phyloP scores from a whole-genome alignment of 352 stramenopile genomes.

The Globisporangium parvum region DNA sequence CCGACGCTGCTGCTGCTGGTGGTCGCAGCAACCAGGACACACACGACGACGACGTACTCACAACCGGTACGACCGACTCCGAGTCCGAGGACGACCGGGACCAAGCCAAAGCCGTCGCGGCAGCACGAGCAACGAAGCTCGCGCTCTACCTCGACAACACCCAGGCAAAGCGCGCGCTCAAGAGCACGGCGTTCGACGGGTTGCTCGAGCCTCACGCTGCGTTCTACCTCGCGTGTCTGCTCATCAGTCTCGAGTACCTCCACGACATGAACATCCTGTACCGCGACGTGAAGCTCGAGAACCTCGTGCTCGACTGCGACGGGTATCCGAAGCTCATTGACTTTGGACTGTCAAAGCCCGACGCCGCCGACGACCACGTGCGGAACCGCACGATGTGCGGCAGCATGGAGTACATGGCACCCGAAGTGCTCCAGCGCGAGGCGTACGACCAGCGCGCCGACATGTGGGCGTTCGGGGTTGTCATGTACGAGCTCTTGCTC shows the following conservation, averaged over 20 bases:
- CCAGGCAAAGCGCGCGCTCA: constrained; percentile 25
- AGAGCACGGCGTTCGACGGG: constrained; percentile 31
- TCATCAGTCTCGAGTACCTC: constrained; percentile 68
- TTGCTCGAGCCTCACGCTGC: constrained; percentile 44
- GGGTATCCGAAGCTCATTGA: constrained; percentile 90
- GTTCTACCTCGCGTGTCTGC: constrained; percentile 91
- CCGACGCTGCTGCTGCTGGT: not conserved
- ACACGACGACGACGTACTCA: constrained; percentile 13
- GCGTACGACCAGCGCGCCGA: constrained; percentile 62
- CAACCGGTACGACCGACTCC: constrained; percentile 32
- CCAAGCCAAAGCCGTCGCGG: constrained; percentile 6
- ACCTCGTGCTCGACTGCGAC: constrained; percentile 75
- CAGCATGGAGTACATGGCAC: constrained; percentile 81
- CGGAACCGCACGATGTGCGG: constrained; percentile 73
- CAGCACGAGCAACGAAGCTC: constrained; percentile 1
- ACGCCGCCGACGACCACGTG: constrained; percentile 26
- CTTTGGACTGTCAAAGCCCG: constrained; percentile 73
- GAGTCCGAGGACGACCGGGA: constrained; percentile 28
- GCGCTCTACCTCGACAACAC: constrained; percentile 22
- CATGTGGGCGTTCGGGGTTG: constrained; percentile 77
- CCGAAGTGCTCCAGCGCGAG: constrained; percentile 62
- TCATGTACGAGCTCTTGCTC: constrained; percentile 85
- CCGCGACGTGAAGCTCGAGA: constrained; percentile 89
- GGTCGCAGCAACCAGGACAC: constrained; percentile 1
- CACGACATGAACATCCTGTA: constrained; percentile 71